Base-by-base conservation (phyloP, 345 rosid genomes). In the Arabidopsis suecica region DNA sequence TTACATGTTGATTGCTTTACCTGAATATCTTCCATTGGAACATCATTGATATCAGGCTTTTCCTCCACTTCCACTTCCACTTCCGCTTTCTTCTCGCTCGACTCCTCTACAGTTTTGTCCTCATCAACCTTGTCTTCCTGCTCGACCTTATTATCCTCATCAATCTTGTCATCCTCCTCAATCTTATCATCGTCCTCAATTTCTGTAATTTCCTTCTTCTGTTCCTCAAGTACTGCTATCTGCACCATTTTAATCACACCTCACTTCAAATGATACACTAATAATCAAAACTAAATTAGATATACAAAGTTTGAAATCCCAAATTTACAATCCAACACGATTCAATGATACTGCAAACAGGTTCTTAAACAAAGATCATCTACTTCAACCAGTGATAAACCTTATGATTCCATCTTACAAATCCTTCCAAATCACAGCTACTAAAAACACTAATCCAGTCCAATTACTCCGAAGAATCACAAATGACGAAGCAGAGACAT, bases 1-100 rank as follows among this genome's bases (percentile, higher is more conserved):
- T 3, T 36, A 11, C 25, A 32, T 18, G 23, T 16, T 9, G 14
- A 47, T 23, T 33, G 12, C 34, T 62, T 81, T 53, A 94, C 97
- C 97, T 88, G 87, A 64, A 45, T 83, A 73, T 87, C 89, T 56
- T 88, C 98, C 91, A 86, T 45, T 0, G 92, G 96, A 7, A 79
- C 54, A 59, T 89, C 90, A 71, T 91, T 90, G 13, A 88, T 90
- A 68, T 94, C 92, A 11, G 97, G 97, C 73, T 94, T 90, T 70
- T 85, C 95, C 56, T 85, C 89, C 45, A 81, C 50, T 20, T 16
- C 18, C 45, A 81, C 50, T 20, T 16, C 18, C 18, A 16, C 18
- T 16, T 64, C 82, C 5, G 65, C 76, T 62, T 28, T 75, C 79
- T 72, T 82, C 34, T 85, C 53, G 71, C 73, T 80, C 51, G 76